Base-by-base conservation (phyloP, 2,329 filamentous ascomycete species). In the Fusarium piperis region DNA sequence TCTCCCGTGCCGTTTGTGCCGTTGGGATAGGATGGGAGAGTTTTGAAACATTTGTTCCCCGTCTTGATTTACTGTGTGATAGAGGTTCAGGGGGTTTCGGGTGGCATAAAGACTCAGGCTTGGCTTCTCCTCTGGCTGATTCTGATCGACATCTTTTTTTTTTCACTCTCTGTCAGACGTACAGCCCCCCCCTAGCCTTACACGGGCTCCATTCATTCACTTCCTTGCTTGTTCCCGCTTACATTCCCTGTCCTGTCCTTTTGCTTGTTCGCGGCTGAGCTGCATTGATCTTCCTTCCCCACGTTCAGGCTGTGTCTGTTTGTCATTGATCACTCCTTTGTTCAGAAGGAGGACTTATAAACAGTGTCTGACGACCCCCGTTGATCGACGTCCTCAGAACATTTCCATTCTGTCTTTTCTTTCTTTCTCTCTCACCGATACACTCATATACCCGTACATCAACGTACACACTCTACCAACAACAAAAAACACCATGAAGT, bases 401-500 rank as follows among this genome's bases (percentile, higher is more conserved):
- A 28, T 11, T 48, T 48, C 9, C 44, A 48, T 48, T 30, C 44
- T 46, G 9, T 23, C 4, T 9, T 28, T n/a, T 12, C 20, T 28
- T 20, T 44, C 39, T 44, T 23, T 23, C 23, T 23, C 23, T 23
- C 23, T 23, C 23, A 23, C 23, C 3, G 15, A 10, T 9, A 36
- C 35, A 8, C 39, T 44, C 20, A 44, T 44, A 44, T 58, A 39
- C 36, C 56, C 28, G 38, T 46, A 16, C 26, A 26, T 11, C 52
- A 32, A 44, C 12, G n/a, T 38, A 33, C 9, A 38, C 36, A 15
- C 39, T 16, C 5, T 35, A 46, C 18, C 8, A 35, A 7, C 18
- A 20, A 15, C 39, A 39, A 28, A 28, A 6, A 51, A 48, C 30
- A 32, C 13, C 53, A 80, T 80, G 79, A 79, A 77, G 64, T 69